Evolutionary conservation across 495 filamentous ascomycete genomes (phyloP).

Genomic region (Tuber magnatum): DNA sequence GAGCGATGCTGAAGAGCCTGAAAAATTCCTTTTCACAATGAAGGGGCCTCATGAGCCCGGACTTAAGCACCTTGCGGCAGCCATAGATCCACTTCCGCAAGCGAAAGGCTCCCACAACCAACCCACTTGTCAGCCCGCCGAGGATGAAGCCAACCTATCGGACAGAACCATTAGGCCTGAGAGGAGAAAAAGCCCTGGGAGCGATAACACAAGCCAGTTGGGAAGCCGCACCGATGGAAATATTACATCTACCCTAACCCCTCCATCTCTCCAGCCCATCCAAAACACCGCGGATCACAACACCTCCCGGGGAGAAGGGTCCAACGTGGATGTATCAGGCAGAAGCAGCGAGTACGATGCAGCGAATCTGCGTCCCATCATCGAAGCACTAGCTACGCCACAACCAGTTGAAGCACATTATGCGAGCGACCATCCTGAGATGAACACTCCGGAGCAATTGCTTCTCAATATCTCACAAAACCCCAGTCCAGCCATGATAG

Average conservation of each 20-base stretch:
- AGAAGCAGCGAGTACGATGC: background rate
- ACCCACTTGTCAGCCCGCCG: background rate
- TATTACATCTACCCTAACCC: background rate
- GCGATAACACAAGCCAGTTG: background rate
- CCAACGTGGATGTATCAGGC: background rate
- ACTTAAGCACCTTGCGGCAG: background rate
- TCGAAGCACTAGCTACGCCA: background rate
- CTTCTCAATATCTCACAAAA: slow-evolving; percentile 4
- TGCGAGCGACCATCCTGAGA: background rate
- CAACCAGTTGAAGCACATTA: background rate
- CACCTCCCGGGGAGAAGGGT: background rate
- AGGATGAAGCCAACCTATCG: background rate
- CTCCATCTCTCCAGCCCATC: background rate
- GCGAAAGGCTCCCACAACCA: background rate
- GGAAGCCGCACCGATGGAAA: background rate
- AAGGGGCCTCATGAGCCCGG: background rate
- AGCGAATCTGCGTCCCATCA: background rate
- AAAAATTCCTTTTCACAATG: background rate
- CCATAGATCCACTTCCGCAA: background rate
- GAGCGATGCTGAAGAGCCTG: background rate
- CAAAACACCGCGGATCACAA: background rate
- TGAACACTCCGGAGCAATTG: background rate
- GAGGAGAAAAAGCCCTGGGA: background rate
- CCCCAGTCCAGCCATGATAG: background rate
- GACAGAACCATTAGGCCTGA: background rate